Base-by-base conservation (phyloP, 148 eudicot species). In the Rhododendron mucronatum region DNA sequence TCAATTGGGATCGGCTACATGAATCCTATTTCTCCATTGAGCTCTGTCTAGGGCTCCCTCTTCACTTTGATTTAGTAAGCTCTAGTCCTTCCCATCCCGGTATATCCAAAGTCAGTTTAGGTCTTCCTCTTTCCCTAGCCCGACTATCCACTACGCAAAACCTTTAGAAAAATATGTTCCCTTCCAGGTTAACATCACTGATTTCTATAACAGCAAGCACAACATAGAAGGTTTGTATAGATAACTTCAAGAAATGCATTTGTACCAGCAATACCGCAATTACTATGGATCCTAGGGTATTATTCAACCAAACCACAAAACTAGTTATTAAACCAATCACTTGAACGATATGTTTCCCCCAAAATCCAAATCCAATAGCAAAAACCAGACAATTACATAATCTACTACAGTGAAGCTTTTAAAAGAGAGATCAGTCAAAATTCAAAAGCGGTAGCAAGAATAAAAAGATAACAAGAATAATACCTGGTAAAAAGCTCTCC, bases 401-500 rank as follows among this genome's bases (percentile, higher is more conserved):
- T 67, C 1, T 26, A 67, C 35, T 11, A 67, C 37, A 67, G 35
- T 10, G 35, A 65, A 11, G 35, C 74, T 67, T 67, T 26, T 2
- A 65, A 39, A 15, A 63, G 13, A 63, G 13, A 39, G 14, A 57
- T 12, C 18, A 63, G 41, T 63, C 51, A 39, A 82, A 26, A 39
- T 5, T 82, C 51, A 41, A 83, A 28, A 44, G 26, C 2, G 39
- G 28, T 28, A 30, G 13, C 33, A 71, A 14, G 61, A 18, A 50
- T 14, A 13, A 48, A 47, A 30, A 13, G 47, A 55, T 33, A 81
- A 53, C 83, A 33, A 81, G 85, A n/a, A 85, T 48, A 91, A 86
- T 93, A 95, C 98, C 98, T 95, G 6, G 95, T 86, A 86, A 93
- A 93, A 83, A 90, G 86, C 87, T 94, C 98, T 77, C 98, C 98